These are phyloP conservation scores for Mariannaea elegans DNA, from an alignment of 2,329 filamentous ascomycete species.

Conservation along the genomic window DNA sequence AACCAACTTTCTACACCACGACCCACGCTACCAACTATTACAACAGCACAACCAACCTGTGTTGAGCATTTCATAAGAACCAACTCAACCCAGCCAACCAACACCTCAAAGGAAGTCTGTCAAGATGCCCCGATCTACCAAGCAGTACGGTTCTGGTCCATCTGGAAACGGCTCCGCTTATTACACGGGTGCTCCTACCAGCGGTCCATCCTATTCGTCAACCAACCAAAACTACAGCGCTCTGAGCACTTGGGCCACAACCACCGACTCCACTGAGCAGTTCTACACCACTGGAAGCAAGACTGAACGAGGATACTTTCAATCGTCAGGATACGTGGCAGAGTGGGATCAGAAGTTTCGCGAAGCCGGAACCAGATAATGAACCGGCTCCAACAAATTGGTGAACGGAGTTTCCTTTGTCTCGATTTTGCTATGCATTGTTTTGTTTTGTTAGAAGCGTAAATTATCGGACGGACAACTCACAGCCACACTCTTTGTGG, in stretches of 20 bases:
- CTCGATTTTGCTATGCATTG: too few relatives aligned
- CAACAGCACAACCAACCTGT: not conserved
- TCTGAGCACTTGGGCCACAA: not conserved
- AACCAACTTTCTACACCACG: not conserved
- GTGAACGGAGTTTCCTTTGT: too few relatives aligned
- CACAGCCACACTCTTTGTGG: too few relatives aligned
- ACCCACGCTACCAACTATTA: not conserved
- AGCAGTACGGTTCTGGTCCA: not conserved
- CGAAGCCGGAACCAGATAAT: not conserved
- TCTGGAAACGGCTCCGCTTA: not conserved
- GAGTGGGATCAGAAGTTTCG: not conserved
- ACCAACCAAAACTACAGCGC: not conserved
- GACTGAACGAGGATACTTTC: not conserved
- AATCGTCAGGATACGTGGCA: not conserved
- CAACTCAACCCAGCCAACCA: not conserved
- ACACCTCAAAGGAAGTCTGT: not conserved
- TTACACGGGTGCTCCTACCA: not conserved
- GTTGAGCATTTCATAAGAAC: too few relatives aligned
- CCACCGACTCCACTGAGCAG: not conserved
- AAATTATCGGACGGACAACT: too few relatives aligned
- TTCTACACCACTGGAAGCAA: not conserved
- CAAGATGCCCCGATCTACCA: not conserved
- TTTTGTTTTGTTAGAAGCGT: too few relatives aligned
- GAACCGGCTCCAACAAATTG: too few relatives aligned
- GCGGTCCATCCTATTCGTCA: not conserved